Percentiles rank a stretch among this genome's conserved stretches.
phyloP scores from a whole-genome alignment of 202 grass and related monocot species.

The Elaeis oleifera region DNA sequence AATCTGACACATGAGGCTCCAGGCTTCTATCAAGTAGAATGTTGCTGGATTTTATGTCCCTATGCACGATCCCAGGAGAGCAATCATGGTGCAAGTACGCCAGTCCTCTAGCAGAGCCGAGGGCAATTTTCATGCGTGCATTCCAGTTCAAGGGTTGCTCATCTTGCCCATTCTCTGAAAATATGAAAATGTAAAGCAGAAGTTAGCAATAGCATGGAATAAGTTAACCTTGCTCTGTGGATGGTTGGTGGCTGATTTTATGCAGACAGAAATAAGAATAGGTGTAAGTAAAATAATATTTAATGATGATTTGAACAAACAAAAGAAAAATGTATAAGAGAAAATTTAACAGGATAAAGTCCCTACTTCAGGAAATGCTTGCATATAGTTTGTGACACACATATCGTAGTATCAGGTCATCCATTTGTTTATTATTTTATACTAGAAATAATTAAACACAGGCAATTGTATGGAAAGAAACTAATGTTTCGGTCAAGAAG shows the following conservation, averaged over 20 bases:
- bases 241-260: too few relatives aligned
- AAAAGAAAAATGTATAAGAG: too few relatives aligned
- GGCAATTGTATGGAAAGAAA: not conserved
- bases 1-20: constrained; percentile 84
- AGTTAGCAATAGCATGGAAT: not conserved
- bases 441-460: not conserved
- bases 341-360: too few relatives aligned
- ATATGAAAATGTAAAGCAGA: not conserved
- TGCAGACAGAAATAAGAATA: too few relatives aligned
- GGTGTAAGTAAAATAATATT: too few relatives aligned
- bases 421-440: too few relatives aligned
- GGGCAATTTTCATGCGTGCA: constrained; percentile 80
- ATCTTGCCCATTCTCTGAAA: constrained; percentile 61
- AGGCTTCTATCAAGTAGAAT: constrained; percentile 83
- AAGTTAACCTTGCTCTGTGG: too few relatives aligned
- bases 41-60: constrained; percentile 92
- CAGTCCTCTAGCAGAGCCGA: constrained; percentile 73
- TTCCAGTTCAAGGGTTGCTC: constrained; percentile 95
- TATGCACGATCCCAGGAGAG: constrained; percentile 78
- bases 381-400: too few relatives aligned
- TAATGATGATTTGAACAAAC: too few relatives aligned
- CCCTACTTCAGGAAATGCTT: too few relatives aligned
- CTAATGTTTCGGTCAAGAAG: not conserved
- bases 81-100: constrained; percentile 94
- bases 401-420: too few relatives aligned